phyloP scores from a whole-genome alignment of 2,329 filamentous ascomycete species.

The Fusarium mangiferae region DNA sequence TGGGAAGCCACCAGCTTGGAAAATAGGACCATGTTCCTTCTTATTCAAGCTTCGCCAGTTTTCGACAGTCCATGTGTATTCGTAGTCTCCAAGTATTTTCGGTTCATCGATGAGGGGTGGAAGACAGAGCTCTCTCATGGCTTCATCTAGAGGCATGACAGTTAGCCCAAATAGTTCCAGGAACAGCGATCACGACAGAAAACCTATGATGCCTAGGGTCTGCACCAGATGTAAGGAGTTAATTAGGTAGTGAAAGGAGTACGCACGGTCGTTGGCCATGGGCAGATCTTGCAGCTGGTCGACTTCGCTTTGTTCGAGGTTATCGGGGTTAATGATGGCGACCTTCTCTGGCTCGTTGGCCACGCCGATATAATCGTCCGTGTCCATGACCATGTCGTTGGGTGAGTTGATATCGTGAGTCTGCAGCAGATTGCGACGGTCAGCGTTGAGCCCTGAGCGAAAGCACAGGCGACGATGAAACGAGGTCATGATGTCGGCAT shows the following conservation, averaged over 20 bases:
- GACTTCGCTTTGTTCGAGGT: conserved; percentile 56
- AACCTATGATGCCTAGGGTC: background rate
- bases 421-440: conserved; percentile 48
- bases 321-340: conserved; percentile 65
- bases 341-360: conserved; percentile 61
- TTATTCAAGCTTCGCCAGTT: conserved; percentile 81
- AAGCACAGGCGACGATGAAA: conserved; percentile 29
- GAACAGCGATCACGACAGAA: background rate
- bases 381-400: conserved; percentile 67
- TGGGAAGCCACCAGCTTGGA: conserved; percentile 86
- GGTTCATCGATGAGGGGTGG: conserved; percentile 78
- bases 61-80: conserved; percentile 88
- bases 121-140: conserved; percentile 85
- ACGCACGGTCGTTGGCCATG: conserved; percentile 65
- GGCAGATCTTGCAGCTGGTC: conserved; percentile 61
- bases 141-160: conserved; percentile 68
- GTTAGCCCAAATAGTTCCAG: conserved; percentile 33
- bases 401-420: conserved; percentile 66
- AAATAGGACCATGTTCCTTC: conserved; percentile 88
- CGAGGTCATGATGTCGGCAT: conserved; percentile 41
- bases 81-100: conserved; percentile 78
- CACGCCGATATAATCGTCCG: conserved; percentile 64
- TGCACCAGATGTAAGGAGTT: background rate
- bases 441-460: conserved; percentile 37
- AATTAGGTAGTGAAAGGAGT: conserved; percentile 8